Evolutionary conservation across 2,329 filamentous ascomycete species (phyloP), one percentile per base, ranked within the genome.

Genomic region (Zelopaecilomyces penicillatus): DNA sequence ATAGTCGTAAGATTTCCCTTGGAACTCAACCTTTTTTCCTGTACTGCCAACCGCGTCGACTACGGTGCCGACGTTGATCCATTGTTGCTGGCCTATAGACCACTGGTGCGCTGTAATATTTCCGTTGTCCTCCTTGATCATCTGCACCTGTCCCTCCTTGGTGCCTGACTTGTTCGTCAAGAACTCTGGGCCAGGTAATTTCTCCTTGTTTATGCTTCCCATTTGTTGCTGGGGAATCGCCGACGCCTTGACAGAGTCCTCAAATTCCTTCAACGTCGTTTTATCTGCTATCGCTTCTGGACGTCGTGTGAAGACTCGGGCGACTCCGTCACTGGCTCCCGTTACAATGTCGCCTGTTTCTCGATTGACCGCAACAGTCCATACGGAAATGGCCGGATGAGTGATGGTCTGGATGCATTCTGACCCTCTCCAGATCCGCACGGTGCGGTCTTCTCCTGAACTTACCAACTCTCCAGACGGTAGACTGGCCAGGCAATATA

Each of bases 121-220:
- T 38, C 88, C 88, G 57, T 95, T 83, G 6, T 77, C 69, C 61
- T 95, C 85, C 47, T 78, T 80, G 56, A 96, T 91, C 80, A 95
- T 94, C 57, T 94, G 84, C 5, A 95, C 85, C 60, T 98, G 91
- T 0, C 93, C 93, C 52, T 98, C 93, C 65, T 95, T 95, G n/a
- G 87, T 93, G 4, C 93, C 93, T 0, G 82, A 80, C 54, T 89
- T 90, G 44, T 78, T 78, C 44, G 81, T 78, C 6, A 98, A 69
- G 55, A 95, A 96, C 12, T 94, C 88, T 10, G 87, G 87, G 0
- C 90, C 88, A 0, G 91, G 89, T 1, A 97, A 73, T 57, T 93
- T 82, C 63, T 95, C 90, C 63, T 95, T 95, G 66, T 97, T 91
- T 63, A 97, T 80, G 4, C 81, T 78, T 1, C 84, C 83, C 19